Percentiles rank a stretch among this genome's conserved stretches.
Conservation (phyloP, 176 grass and related monocot genomes). For the barley (Hordeum vulgare) region MorexV3_pseudomolecules_assembly NC_058520.1:261954966-261955465, state of each 20-base stretch:
- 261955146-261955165: too few relatives aligned
- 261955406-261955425: too few relatives aligned
- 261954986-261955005: neutral
- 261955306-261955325: constrained; percentile 77
- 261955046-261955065: constrained; percentile 74
- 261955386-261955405: too few relatives aligned
- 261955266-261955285: constrained; percentile 32
- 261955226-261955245: constrained; percentile 72
- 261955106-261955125: constrained; percentile 66
- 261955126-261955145: constrained; percentile 29
- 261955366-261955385: constrained; percentile 35
- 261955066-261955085: constrained; percentile 70
- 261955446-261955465: too few relatives aligned
- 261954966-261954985: constrained; percentile 27
- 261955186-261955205: neutral
- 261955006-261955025: neutral
- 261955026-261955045: neutral
- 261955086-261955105: constrained; percentile 59
- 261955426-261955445: too few relatives aligned
- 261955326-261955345: constrained; percentile 53
- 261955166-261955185: neutral
- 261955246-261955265: constrained; percentile 42
- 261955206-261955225: constrained; percentile 33
- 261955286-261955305: constrained; percentile 69
- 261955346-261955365: constrained; percentile 34